A percentile compares a stretch with the other conserved stretches of the same genome.
These are phyloP conservation scores for Auricularia heimuer DNA, from an alignment of 768 basidiomycete genomes.

Conservation along the genomic window DNA sequence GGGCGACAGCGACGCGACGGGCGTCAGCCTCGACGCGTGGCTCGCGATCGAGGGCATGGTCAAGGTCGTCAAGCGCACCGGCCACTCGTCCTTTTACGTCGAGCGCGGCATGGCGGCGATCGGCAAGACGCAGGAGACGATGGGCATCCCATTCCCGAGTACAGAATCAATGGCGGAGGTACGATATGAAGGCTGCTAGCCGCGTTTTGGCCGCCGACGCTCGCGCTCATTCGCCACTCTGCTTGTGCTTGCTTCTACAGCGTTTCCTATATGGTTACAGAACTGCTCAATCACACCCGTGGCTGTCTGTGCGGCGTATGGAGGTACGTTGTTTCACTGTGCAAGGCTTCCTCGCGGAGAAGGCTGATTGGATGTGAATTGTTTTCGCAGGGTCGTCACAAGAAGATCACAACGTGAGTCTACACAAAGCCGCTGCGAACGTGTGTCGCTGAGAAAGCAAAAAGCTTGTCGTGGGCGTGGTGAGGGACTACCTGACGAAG, in stretches of 20 bases:
- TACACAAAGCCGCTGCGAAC: neutral
- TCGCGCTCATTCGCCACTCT: too few relatives aligned
- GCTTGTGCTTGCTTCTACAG: conserved; percentile 24
- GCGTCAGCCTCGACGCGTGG: conserved; percentile 74
- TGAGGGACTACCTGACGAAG: neutral
- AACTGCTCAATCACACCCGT: conserved; percentile 79
- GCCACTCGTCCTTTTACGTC: conserved; percentile 78
- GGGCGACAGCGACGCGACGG: conserved; percentile 55
- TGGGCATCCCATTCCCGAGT: conserved; percentile 53
- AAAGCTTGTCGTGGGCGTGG: neutral
- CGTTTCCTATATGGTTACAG: conserved; percentile 81
- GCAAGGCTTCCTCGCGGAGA: neutral
- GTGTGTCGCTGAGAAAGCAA: neutral
- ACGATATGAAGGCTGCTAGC: conserved; percentile 18
- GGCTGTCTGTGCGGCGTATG: conserved; percentile 67
- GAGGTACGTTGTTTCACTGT: conserved; percentile 30
- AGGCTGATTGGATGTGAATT: neutral
- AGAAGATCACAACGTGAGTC: conserved; percentile 66
- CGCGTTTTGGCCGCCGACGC: too few relatives aligned
- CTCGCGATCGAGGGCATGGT: conserved; percentile 65
- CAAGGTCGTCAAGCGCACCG: conserved; percentile 61
- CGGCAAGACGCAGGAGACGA: conserved; percentile 61
- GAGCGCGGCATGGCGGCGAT: conserved; percentile 80
- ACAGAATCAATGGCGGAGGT: conserved; percentile 70
- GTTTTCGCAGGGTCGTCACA: conserved; percentile 37